These are phyloP conservation scores for Candida rishiriensis DNA, from an alignment of 805 yeast genomes.

Conservation along the genomic window DNA sequence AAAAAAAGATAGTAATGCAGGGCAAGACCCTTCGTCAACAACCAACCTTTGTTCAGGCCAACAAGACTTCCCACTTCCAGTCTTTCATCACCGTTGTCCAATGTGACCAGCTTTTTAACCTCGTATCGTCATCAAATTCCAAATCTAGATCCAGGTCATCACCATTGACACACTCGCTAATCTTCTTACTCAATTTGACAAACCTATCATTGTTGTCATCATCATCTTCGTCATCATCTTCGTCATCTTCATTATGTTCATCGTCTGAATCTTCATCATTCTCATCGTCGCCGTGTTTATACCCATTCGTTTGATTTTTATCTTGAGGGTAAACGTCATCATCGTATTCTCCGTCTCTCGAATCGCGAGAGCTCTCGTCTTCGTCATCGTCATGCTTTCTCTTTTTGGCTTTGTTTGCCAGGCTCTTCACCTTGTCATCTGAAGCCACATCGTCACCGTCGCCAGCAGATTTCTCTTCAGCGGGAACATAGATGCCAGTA, in stretches of 20 bases:
- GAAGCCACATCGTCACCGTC: too few relatives aligned
- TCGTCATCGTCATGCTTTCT: too few relatives aligned
- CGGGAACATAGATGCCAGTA: too few relatives aligned
- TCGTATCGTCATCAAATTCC: constrained; percentile 29
- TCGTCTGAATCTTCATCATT: constrained; percentile 8
- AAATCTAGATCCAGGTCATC: constrained; percentile 33
- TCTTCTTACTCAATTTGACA: constrained; percentile 21
- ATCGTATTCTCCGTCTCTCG: too few relatives aligned
- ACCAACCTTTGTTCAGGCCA: constrained; percentile 35
- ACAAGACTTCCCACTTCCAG: constrained; percentile 71
- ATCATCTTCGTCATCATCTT: constrained; percentile 2
- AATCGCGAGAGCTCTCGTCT: too few relatives aligned
- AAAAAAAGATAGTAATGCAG: too few relatives aligned
- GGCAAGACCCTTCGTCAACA: too few relatives aligned
- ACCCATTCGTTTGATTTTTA: too few relatives aligned
- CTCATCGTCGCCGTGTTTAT: constrained; percentile 2
- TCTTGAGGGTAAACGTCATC: too few relatives aligned
- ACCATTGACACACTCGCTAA: constrained; percentile 35
- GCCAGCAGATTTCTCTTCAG: too few relatives aligned
- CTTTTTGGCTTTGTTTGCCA: too few relatives aligned
- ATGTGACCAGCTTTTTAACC: constrained; percentile 49
- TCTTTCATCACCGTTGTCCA: constrained; percentile 71
- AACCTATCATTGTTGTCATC: constrained; percentile 17
- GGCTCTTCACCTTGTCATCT: too few relatives aligned
- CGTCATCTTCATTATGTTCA: constrained; percentile 3